Conservation (phyloP, 805 yeast species). For the Teunomyces barrocoloradensis region DNA sequence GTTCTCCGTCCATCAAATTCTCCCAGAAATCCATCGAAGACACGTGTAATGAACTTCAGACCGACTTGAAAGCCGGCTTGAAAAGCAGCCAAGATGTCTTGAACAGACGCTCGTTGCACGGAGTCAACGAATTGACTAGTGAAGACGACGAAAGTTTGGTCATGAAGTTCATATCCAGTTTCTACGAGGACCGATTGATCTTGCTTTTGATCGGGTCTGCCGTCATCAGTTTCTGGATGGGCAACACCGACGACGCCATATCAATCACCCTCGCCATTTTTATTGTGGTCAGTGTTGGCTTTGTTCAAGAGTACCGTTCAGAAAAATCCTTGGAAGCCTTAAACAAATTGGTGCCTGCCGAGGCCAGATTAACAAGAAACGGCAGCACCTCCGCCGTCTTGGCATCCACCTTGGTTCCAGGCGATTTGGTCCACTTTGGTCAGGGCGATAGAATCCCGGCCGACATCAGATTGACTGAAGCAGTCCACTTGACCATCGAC, state of each 20-base stretch:
- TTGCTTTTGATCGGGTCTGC: constrained; percentile 89
- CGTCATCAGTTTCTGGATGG: constrained; percentile 80
- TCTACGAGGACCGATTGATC: constrained; percentile 89
- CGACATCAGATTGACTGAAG: constrained; percentile 76
- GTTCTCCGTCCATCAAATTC: constrained; percentile 62
- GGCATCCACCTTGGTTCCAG: constrained; percentile 90
- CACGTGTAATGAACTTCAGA: constrained; percentile 57
- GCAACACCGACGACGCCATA: constrained; percentile 95
- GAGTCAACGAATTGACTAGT: constrained; percentile 70
- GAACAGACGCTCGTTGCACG: constrained; percentile 71
- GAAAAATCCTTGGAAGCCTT: constrained; percentile 93
- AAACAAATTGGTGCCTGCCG: constrained; percentile 93
- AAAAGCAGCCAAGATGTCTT: constrained; percentile 66
- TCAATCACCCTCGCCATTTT: constrained; percentile 87
- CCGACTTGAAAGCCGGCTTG: constrained; percentile 63
- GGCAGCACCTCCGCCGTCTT: constrained; percentile 76
- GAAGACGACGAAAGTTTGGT: constrained; percentile 77
- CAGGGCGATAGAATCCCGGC: constrained; percentile 98
- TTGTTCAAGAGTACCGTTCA: constrained; percentile 94
- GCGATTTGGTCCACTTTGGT: constrained; percentile 84
- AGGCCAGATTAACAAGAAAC: constrained; percentile 84
- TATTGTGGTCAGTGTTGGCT: constrained; percentile 95
- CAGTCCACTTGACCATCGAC: constrained; percentile 81
- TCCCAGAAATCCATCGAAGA: constrained; percentile 65
- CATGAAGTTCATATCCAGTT: constrained; percentile 73